Evolutionary conservation across 2,329 filamentous ascomycete species (phyloP).

Genomic region (Ceratocystis lukuohia): DNA sequence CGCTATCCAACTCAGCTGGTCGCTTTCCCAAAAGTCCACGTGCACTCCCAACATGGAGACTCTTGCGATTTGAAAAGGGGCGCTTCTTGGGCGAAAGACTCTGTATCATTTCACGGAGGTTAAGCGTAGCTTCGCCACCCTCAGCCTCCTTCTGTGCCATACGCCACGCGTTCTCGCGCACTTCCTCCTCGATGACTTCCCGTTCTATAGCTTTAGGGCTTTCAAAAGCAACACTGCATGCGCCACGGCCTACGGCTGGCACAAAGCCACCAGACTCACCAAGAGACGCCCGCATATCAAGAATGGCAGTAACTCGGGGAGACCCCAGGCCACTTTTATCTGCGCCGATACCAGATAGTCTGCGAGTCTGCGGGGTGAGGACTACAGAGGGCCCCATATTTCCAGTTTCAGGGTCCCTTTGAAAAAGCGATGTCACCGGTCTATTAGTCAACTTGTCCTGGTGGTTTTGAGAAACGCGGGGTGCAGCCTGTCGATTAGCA

Average conservation of each 20-base stretch:
- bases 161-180: constrained; percentile 45
- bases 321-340: constrained; percentile 62
- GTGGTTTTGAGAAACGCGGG: background rate
- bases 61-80: constrained; percentile 54
- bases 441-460: constrained; percentile 2
- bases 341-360: constrained; percentile 54
- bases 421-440: constrained; percentile 32
- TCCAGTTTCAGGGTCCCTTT: constrained; percentile 40
- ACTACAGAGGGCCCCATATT: constrained; percentile 49
- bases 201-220: constrained; percentile 49
- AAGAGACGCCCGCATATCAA: constrained; percentile 59
- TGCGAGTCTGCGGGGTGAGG: constrained; percentile 41
- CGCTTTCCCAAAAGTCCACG: constrained; percentile 61
- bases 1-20: constrained; percentile 54
- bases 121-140: constrained; percentile 46
- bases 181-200: constrained; percentile 45
- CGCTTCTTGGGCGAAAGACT: constrained; percentile 66
- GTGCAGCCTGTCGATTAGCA: constrained; percentile 15
- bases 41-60: constrained; percentile 61
- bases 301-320: constrained; percentile 55
- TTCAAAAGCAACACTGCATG: constrained; percentile 45
- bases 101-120: constrained; percentile 63
- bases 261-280: constrained; percentile 34
- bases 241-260: constrained; percentile 19
- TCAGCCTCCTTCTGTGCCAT: constrained; percentile 42